These are phyloP conservation scores for Cantharellus anzutake DNA, from an alignment of 768 basidiomycete species.

Conservation along the genomic window DNA sequence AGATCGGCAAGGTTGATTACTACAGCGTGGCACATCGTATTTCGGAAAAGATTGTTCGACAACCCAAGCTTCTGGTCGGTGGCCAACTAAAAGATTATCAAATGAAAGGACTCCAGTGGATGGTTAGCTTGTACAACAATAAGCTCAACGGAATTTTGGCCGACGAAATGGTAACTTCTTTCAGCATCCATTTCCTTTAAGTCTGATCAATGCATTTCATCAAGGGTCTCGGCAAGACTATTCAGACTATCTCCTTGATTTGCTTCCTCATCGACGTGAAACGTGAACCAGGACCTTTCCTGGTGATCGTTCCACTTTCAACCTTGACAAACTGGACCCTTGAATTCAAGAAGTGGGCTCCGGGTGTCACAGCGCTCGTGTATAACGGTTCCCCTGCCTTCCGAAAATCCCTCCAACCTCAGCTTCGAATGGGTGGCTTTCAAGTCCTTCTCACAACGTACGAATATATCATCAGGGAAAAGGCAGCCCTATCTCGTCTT, in stretches of 20 bases:
- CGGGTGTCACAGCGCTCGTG: conserved; percentile 52
- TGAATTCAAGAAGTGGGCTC: conserved; percentile 96
- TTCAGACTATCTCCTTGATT: conserved; percentile 88
- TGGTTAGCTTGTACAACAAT: conserved; percentile 96
- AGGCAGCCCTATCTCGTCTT: conserved; percentile 72
- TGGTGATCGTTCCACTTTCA: conserved; percentile 87
- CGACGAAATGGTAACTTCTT: conserved; percentile 59
- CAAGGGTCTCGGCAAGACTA: conserved; percentile 88
- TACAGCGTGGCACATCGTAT: conserved; percentile 89
- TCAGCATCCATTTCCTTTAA: neutral
- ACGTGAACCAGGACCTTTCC: conserved; percentile 80
- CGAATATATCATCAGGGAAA: conserved; percentile 95
- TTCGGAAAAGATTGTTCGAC: conserved; percentile 62
- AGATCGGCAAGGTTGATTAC: conserved; percentile 59
- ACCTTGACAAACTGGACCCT: conserved; percentile 96
- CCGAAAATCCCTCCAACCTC: conserved; percentile 56
- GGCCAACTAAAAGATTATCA: conserved; percentile 92
- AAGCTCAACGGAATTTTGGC: conserved; percentile 86
- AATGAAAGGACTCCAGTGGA: conserved; percentile 90
- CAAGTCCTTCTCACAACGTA: conserved; percentile 89
- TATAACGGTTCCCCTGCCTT: conserved; percentile 86
- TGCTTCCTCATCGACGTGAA: conserved; percentile 86
- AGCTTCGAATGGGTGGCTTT: conserved; percentile 65
- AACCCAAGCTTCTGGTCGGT: conserved; percentile 59
- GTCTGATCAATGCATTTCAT: neutral